A percentile compares a stretch with the other conserved stretches of the same genome.
phyloP scores from a whole-genome alignment of 2,329 filamentous ascomycete species.

The Penicillium sp. region DNA sequence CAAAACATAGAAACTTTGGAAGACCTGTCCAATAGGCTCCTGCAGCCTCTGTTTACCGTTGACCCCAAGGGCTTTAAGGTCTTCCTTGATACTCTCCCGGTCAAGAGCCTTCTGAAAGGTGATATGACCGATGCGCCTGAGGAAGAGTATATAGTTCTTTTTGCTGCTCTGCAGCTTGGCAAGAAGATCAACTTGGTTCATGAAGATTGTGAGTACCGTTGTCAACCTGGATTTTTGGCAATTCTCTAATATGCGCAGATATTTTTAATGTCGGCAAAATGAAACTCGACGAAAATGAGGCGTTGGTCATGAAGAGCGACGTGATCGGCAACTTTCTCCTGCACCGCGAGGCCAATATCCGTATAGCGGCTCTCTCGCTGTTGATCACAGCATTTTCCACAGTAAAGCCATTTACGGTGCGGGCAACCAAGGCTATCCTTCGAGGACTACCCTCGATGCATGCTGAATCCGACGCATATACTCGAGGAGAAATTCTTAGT shows the following conservation, averaged over 20 bases:
- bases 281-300: conserved; percentile 14
- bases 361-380: conserved; percentile 78
- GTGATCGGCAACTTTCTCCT: conserved; percentile 41
- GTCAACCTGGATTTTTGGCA: conserved; percentile 7
- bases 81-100: conserved; percentile 62
- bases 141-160: conserved; percentile 58
- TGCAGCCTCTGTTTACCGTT: conserved; percentile 38
- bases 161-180: conserved; percentile 68
- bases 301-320: conserved; percentile 37
- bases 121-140: conserved; percentile 51
- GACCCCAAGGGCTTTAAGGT: conserved; percentile 35
- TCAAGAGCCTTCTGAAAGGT: conserved; percentile 49
- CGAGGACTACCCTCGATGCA: conserved; percentile 70
- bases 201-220: conserved; percentile 56
- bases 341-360: conserved; percentile 61
- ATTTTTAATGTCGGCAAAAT: conserved; percentile 23
- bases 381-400: conserved; percentile 73
- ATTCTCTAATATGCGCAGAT: conserved; percentile 26
- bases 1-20: conserved; percentile 39
- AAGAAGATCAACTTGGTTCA: conserved; percentile 70
- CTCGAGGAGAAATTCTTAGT: conserved; percentile 76
- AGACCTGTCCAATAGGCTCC: conserved; percentile 36
- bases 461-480: conserved; percentile 81
- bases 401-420: conserved; percentile 67
- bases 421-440: conserved; percentile 62